These are phyloP conservation scores for Zygosaccharomyces kombuchaensis DNA, from an alignment of 805 yeast genomes.

Conservation along the genomic window DNA sequence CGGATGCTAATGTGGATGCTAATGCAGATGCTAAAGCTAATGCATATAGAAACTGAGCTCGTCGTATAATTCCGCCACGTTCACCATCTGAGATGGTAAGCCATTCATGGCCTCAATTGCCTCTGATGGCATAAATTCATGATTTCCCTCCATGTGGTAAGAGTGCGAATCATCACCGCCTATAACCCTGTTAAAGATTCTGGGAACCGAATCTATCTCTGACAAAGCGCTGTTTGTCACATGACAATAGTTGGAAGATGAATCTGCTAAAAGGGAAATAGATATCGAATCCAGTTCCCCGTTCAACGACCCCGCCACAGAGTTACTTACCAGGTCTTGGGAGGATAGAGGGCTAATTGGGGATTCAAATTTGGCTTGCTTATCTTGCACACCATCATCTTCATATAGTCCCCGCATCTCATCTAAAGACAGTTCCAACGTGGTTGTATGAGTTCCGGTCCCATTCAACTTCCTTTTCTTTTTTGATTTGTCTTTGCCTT, in stretches of 20 bases:
- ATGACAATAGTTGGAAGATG: slow-evolving; percentile 11
- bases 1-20: too few species aligned
- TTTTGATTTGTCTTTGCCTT: not conserved
- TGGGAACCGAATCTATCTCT: slow-evolving; percentile 12
- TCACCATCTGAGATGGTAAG: slow-evolving; percentile 17
- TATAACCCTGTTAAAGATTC: slow-evolving; percentile 11
- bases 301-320: slow-evolving; percentile 6
- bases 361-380: not conserved
- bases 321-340: not conserved
- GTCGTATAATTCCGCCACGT: slow-evolving; percentile 19
- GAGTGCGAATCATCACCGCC: slow-evolving; percentile 4
- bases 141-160: not conserved
- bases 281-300: slow-evolving; percentile 14
- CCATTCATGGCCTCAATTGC: slow-evolving; percentile 1
- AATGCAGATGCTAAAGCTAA: slow-evolving; percentile 2
- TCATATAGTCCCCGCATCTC: not conserved
- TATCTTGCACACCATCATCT: not conserved
- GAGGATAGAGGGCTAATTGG: slow-evolving; percentile 2
- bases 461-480: slow-evolving; percentile 1
- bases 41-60: slow-evolving; percentile 25
- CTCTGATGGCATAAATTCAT: not conserved
- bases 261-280: slow-evolving; percentile 11
- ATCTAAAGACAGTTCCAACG: slow-evolving; percentile 1
- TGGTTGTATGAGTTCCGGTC: not conserved
- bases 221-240: slow-evolving; percentile 6